Conservation (phyloP, 306 rosid species). For the Inga laurina region DNA sequence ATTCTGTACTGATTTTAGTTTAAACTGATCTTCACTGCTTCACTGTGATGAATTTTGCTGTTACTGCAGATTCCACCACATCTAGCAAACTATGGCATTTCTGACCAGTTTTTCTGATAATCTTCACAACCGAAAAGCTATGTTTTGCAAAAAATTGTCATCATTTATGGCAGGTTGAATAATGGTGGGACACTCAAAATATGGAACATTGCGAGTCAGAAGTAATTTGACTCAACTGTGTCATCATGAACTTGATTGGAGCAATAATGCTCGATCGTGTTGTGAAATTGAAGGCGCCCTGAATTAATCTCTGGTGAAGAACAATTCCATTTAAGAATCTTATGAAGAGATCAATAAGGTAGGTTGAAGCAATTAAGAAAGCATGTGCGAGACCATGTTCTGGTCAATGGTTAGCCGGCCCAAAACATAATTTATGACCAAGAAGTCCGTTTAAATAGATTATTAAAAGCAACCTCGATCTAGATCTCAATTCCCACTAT, state of each 20-base stretch:
- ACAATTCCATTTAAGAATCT: neutral
- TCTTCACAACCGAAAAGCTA: neutral
- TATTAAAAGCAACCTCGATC: neutral
- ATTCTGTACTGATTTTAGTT: neutral
- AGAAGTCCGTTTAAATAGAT: neutral
- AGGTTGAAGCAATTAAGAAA: slow-evolving; percentile 14
- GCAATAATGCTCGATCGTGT: neutral
- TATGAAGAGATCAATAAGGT: neutral
- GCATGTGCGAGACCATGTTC: neutral
- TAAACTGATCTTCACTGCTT: neutral
- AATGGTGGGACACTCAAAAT: neutral
- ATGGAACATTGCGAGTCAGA: neutral
- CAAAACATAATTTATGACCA: neutral
- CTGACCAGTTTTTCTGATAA: neutral
- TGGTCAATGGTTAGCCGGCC: neutral
- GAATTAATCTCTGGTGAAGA: neutral
- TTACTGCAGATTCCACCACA: neutral
- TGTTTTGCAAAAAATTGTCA: neutral
- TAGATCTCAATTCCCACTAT: neutral
- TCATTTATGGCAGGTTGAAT: neutral
- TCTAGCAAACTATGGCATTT: neutral
- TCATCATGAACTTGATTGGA: neutral
- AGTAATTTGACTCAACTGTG: neutral
- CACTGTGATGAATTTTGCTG: neutral
- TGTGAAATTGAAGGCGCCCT: neutral